Evolutionary conservation across 2,329 filamentous ascomycete species (phyloP).

Genomic region (Colletotrichum costaricense): DNA sequence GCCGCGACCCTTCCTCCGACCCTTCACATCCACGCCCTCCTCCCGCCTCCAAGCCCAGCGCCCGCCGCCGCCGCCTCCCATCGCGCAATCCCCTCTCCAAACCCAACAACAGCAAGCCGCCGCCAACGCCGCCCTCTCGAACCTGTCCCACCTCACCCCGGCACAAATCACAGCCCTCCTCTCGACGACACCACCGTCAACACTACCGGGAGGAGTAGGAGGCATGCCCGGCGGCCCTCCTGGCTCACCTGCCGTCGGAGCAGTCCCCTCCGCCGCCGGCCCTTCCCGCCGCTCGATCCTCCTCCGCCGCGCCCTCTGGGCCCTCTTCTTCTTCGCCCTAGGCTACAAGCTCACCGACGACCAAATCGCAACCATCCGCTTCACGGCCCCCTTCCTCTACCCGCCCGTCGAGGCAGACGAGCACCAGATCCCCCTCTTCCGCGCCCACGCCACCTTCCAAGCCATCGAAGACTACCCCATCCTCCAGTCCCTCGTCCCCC

Average conservation of each 20-base stretch:
- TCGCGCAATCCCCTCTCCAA: not conserved
- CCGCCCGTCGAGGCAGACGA: not conserved
- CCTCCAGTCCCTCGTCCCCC: conserved; percentile 7
- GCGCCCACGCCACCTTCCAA: not conserved
- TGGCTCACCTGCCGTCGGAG: not conserved
- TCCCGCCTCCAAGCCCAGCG: conserved; percentile 4
- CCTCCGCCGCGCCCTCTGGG: conserved; percentile 25
- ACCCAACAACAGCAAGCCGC: conserved; percentile 6
- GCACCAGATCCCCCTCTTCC: not conserved
- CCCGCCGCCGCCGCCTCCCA: not conserved
- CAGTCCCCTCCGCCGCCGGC: not conserved
- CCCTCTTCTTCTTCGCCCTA: conserved; percentile 23
- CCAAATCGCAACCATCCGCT: conserved; percentile 12
- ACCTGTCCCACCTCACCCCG: conserved; percentile 36
- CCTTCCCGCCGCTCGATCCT: conserved; percentile 17
- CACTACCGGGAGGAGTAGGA: not conserved
- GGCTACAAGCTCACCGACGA: conserved; percentile 25
- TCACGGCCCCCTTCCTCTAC: conserved; percentile 17
- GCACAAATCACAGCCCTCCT: conserved; percentile 36
- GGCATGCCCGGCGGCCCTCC: not conserved
- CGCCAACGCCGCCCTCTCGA: conserved; percentile 29
- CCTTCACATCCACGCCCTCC: conserved; percentile 17
- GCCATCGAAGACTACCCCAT: conserved; percentile 1
- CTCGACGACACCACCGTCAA: conserved; percentile 6
- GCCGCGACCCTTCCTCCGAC: conserved; percentile 17